Percentiles rank a stretch among this genome's conserved stretches.
Evolutionary conservation across 2,329 filamentous ascomycete species (phyloP).

Genomic region (Chaetomium globosum): DNA sequence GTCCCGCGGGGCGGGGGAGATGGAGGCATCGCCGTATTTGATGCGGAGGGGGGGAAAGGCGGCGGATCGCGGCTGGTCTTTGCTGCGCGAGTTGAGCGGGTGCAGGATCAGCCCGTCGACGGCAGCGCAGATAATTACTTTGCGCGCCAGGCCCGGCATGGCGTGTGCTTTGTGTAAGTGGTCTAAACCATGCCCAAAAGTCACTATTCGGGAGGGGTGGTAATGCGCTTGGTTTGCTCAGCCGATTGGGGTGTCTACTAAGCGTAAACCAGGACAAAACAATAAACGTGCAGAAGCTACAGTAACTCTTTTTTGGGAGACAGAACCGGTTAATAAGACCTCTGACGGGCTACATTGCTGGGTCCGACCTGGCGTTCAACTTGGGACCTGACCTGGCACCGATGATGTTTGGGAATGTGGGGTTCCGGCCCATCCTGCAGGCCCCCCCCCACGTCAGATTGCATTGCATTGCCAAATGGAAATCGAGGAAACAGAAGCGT

Average conservation of each 20-base stretch:
- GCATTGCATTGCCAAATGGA: constrained; percentile 8
- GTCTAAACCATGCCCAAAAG: constrained; percentile 11
- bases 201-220: not conserved
- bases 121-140: constrained; percentile 77
- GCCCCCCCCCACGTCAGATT: constrained; percentile 19
- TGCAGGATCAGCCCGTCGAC: constrained; percentile 83
- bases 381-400: constrained; percentile 18
- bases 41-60: constrained; percentile 58
- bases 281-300: not conserved
- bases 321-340: not conserved
- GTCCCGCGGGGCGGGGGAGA: constrained; percentile 52
- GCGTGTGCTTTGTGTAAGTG: constrained; percentile 29
- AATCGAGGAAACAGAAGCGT: not conserved
- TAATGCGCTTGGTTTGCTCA: not conserved
- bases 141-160: constrained; percentile 79
- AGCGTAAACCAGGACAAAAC: not conserved
- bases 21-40: constrained; percentile 64
- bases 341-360: constrained; percentile 8
- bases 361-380: not conserved
- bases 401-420: constrained; percentile 30
- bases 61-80: constrained; percentile 54
- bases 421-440: constrained; percentile 13
- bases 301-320: not conserved
- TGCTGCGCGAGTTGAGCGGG: constrained; percentile 66
- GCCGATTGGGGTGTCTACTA: not conserved